These are phyloP conservation scores for Penicillium paneum DNA, from an alignment of 2,329 filamentous ascomycete species.

Conservation along the genomic window DNA sequence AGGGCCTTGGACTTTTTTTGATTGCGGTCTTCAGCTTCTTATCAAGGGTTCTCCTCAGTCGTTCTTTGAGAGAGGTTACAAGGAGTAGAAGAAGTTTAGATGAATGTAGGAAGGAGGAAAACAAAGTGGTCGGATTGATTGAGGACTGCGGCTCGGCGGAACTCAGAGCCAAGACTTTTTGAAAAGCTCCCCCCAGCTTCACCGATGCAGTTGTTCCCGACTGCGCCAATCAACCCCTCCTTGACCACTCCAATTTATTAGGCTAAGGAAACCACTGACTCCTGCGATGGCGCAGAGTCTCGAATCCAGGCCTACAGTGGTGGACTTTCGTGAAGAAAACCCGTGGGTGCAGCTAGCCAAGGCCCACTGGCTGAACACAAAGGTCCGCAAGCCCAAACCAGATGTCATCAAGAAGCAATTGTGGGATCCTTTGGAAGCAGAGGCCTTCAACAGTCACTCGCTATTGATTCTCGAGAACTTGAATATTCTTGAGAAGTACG, in stretches of 20 bases:
- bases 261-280: slow-evolving; percentile 38
- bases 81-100: slow-evolving; percentile 7
- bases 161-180: slow-evolving; percentile 24
- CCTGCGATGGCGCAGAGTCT: slow-evolving; percentile 58
- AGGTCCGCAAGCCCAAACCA: slow-evolving; percentile 70
- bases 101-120: background rate
- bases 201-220: slow-evolving; percentile 25
- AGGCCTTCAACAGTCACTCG: slow-evolving; percentile 72
- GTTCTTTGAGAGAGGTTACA: background rate
- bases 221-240: slow-evolving; percentile 28
- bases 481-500: slow-evolving; percentile 78
- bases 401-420: slow-evolving; percentile 82
- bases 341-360: slow-evolving; percentile 68
- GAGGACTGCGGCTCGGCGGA: slow-evolving; percentile 33
- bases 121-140: slow-evolving; percentile 5
- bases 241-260: slow-evolving; percentile 15
- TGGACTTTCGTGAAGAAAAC: slow-evolving; percentile 43
- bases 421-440: slow-evolving; percentile 83
- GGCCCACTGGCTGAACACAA: slow-evolving; percentile 78
- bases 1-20: background rate
- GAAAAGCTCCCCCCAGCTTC: slow-evolving; percentile 32
- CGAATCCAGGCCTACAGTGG: slow-evolving; percentile 43
- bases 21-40: background rate
- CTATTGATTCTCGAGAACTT: slow-evolving; percentile 83
- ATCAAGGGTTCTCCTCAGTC: background rate